phyloP scores from a whole-genome alignment of 2,329 filamentous ascomycete genomes.

The Plectosphaerella cucumerina region DNA sequence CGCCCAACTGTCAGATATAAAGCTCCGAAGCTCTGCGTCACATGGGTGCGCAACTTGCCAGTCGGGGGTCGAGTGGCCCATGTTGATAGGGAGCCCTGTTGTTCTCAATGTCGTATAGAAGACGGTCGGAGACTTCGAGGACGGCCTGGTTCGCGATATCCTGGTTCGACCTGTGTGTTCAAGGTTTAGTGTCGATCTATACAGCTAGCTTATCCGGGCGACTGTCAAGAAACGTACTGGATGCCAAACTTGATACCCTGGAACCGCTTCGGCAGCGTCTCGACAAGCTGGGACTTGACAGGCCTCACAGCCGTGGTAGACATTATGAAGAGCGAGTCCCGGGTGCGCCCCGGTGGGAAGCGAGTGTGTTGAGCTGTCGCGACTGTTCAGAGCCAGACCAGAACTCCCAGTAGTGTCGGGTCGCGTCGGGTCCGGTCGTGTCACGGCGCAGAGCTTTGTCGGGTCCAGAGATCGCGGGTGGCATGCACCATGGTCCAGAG shows the following conservation, averaged over 20 bases:
- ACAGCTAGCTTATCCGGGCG: not conserved
- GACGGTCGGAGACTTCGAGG: constrained; percentile 87
- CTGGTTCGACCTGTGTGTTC: constrained; percentile 66
- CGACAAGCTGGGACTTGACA: constrained; percentile 83
- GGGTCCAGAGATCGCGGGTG: no score
- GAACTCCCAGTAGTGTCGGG: no score
- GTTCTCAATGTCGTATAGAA: constrained; percentile 86
- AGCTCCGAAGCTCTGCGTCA: not conserved
- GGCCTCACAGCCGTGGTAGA: constrained; percentile 23
- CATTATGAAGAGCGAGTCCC: constrained; percentile 6
- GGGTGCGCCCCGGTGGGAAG: not conserved
- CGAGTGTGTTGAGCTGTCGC: constrained; percentile 2
- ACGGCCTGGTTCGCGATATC: constrained; percentile 95
- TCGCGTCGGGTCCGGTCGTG: no score
- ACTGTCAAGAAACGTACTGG: constrained; percentile 46
- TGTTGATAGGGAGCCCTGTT: constrained; percentile 72
- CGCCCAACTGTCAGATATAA: not conserved
- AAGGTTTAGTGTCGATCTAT: not conserved
- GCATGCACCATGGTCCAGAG: no score
- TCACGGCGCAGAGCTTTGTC: no score
- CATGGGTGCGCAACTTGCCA: constrained; percentile 43
- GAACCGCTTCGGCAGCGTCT: constrained; percentile 86
- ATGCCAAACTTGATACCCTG: constrained; percentile 93
- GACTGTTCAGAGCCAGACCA: no score
- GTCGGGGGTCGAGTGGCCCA: constrained; percentile 81